These are phyloP conservation scores for Cercospora zeina DNA, from an alignment of 2,329 filamentous ascomycete species.

Conservation along the genomic window DNA sequence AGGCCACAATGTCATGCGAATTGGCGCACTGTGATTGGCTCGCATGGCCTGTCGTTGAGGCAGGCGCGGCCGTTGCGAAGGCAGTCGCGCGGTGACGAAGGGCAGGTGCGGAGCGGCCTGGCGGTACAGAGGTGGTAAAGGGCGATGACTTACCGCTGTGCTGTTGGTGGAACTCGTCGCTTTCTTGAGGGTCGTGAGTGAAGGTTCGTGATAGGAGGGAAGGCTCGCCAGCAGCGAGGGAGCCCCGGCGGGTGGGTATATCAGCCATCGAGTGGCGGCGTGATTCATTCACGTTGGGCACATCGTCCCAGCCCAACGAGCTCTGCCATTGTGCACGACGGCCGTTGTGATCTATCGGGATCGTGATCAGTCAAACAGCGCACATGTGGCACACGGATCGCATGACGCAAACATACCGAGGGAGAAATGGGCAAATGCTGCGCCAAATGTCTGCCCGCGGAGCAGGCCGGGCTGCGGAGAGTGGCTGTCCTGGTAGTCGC, in stretches of 20 bases:
- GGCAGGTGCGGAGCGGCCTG: conserved; percentile 5
- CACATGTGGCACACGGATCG: not conserved
- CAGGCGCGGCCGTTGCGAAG: conserved; percentile 10
- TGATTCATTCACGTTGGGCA: conserved; percentile 67
- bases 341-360: conserved; percentile 31
- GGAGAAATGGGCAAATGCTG: conserved; percentile 34
- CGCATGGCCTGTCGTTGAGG: not conserved
- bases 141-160: conserved; percentile 23
- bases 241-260: conserved; percentile 42
- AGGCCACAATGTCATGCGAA: not conserved
- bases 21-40: conserved; percentile 5
- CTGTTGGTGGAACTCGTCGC: conserved; percentile 22
- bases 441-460: conserved; percentile 32
- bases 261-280: conserved; percentile 74
- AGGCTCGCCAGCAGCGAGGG: conserved; percentile 35
- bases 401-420: conserved; percentile 32
- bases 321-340: conserved; percentile 63
- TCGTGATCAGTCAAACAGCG: conserved; percentile 11
- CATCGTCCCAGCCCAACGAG: conserved; percentile 64
- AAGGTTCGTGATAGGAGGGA: conserved; percentile 29
- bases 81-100: conserved; percentile 14
- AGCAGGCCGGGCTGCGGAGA: conserved; percentile 24
- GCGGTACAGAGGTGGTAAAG: not conserved
- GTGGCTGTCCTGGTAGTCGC: conserved; percentile 27
- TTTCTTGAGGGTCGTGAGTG: conserved; percentile 26